Evolutionary conservation across 1,284 basidiomycete genomes (phyloP).

Genomic region (Trichosporon sp.): DNA sequence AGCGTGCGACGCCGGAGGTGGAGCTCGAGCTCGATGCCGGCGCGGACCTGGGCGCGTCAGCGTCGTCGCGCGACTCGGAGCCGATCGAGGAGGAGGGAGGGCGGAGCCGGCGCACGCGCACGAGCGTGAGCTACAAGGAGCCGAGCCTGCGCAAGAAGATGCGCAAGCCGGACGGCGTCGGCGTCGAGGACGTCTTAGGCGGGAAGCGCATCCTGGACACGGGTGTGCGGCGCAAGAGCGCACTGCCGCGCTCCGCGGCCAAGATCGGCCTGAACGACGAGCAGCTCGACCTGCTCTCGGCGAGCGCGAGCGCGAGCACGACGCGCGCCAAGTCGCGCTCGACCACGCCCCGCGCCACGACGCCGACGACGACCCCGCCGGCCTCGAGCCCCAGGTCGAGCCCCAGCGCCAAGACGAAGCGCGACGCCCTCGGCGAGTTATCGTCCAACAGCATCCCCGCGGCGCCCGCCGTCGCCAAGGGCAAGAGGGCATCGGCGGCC

Average conservation of each 20-base stretch:
- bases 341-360: neutral
- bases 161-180: conserved; percentile 23
- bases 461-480: neutral
- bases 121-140: conserved; percentile 22
- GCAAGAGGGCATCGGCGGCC: neutral
- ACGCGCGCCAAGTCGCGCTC: neutral
- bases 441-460: neutral
- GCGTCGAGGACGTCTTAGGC: conserved; percentile 13
- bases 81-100: conserved; percentile 6
- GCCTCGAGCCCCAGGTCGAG: neutral
- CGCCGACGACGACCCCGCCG: neutral
- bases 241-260: conserved; percentile 12
- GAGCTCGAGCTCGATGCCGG: neutral
- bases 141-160: conserved; percentile 21
- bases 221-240: conserved; percentile 20
- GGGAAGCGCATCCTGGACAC: conserved; percentile 7
- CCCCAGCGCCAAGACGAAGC: neutral
- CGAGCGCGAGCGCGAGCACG: neutral
- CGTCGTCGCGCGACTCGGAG: neutral
- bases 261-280: conserved; percentile 1
- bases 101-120: conserved; percentile 11
- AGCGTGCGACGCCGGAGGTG: neutral
- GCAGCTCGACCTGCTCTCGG: neutral
- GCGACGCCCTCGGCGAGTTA: neutral
- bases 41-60: neutral